Conservation (phyloP, 1,284 basidiomycete species). For the Ceratobasidium sp. region DNA sequence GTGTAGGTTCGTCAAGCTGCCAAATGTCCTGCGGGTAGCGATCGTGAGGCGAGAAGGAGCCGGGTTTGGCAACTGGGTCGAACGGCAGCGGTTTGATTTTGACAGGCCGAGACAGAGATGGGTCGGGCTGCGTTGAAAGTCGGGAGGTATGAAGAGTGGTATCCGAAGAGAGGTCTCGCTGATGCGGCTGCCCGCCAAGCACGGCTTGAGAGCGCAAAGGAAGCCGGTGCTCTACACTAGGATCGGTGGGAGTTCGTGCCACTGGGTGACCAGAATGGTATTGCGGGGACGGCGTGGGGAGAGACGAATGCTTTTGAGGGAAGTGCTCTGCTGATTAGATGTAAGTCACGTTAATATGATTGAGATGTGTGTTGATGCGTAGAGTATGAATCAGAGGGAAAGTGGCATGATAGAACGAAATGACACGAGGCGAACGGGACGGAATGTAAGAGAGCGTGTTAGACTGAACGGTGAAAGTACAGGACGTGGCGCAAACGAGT, state of each 20-base stretch:
- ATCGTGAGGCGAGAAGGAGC: slow-evolving; percentile 21
- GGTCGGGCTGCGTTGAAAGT: too few species aligned
- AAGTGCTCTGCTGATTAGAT: slow-evolving; percentile 34
- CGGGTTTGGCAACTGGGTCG: slow-evolving; percentile 1
- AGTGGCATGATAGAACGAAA: slow-evolving; percentile 23
- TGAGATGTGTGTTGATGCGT: slow-evolving; percentile 18
- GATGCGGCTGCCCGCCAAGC: slow-evolving; percentile 30
- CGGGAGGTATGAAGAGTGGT: too few species aligned
- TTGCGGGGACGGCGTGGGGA: slow-evolving; percentile 17
- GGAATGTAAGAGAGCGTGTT: slow-evolving; percentile 23
- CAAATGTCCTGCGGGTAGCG: slow-evolving; percentile 25
- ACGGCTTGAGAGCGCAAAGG: slow-evolving; percentile 26
- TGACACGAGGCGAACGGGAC: slow-evolving; percentile 38
- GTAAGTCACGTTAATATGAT: slow-evolving; percentile 34
- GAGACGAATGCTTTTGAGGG: slow-evolving; percentile 37
- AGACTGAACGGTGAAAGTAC: slow-evolving; percentile 9
- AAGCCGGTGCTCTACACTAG: neutral
- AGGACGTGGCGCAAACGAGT: slow-evolving; percentile 31
- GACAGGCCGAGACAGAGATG: slow-evolving; percentile 11
- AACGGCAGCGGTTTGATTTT: too few species aligned
- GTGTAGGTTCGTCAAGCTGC: slow-evolving; percentile 23
- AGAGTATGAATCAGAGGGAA: slow-evolving; percentile 10
- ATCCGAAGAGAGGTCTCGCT: slow-evolving; percentile 11
- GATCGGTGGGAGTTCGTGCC: slow-evolving; percentile 29
- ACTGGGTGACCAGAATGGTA: slow-evolving; percentile 15